A percentile compares a stretch with the other conserved stretches of the same genome.
Evolutionary conservation across 257 asterid genomes (phyloP).

Genomic region (Orobanche coerulescens): DNA sequence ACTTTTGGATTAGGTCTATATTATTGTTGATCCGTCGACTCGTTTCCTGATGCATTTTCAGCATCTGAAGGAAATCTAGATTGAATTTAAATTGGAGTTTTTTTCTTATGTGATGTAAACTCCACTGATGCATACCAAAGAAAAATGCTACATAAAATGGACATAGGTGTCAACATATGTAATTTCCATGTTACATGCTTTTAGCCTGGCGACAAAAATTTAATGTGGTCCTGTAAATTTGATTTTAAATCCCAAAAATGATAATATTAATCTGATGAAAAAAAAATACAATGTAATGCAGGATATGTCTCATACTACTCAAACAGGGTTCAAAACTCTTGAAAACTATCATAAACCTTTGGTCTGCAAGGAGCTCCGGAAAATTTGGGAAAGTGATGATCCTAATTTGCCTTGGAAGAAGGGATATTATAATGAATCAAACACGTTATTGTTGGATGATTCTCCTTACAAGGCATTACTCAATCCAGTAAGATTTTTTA

Average conservation of each 20-base stretch:
- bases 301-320: slow-evolving; percentile 65
- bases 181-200: not conserved
- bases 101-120: slow-evolving; percentile 5
- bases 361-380: slow-evolving; percentile 76
- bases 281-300: slow-evolving; percentile 32
- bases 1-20: slow-evolving; percentile 1
- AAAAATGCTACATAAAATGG: not conserved
- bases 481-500: slow-evolving; percentile 65
- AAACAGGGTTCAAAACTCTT: slow-evolving; percentile 57
- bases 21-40: not conserved
- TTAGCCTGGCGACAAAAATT: not conserved
- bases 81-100: not conserved
- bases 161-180: not conserved
- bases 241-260: not conserved
- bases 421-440: slow-evolving; percentile 73
- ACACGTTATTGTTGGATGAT: slow-evolving; percentile 81
- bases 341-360: slow-evolving; percentile 69
- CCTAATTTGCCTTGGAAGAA: slow-evolving; percentile 60
- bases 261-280: slow-evolving; percentile 11
- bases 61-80: no score
- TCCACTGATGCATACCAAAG: not conserved
- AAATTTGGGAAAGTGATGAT: slow-evolving; percentile 59
- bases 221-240: slow-evolving; percentile 2
- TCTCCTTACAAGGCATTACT: slow-evolving; percentile 97
- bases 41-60: slow-evolving; percentile 14